Conservation (phyloP, 2,329 filamentous ascomycete species). For the Dactylellina sp. region DNA sequence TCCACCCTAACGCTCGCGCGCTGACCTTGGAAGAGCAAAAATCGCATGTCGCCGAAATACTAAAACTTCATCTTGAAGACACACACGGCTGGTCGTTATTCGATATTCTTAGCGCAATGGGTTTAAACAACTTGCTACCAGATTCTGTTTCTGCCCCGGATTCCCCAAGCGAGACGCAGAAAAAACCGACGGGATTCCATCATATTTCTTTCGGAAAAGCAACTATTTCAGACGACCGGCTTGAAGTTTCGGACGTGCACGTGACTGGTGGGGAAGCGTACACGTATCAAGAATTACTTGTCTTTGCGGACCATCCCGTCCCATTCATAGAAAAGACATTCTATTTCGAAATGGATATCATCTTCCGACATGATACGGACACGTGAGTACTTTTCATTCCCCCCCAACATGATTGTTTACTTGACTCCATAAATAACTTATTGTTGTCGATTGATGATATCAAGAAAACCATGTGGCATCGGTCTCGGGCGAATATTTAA, state of each 20-base stretch:
- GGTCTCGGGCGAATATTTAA: too few relatives aligned
- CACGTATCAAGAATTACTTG: not conserved
- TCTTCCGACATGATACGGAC: not conserved
- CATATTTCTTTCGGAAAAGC: too few relatives aligned
- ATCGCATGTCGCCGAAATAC: not conserved
- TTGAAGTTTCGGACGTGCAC: not conserved
- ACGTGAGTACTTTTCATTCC: too few relatives aligned
- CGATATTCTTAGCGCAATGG: not conserved
- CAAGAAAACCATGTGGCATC: too few relatives aligned
- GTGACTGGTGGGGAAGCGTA: not conserved
- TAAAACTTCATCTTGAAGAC: not conserved
- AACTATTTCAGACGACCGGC: not conserved
- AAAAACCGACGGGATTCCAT: too few relatives aligned
- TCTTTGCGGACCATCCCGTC: not conserved
- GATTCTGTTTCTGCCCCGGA: not conserved
- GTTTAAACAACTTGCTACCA: not conserved
- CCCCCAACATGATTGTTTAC: too few relatives aligned
- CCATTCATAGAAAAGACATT: not conserved
- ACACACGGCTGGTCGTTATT: not conserved
- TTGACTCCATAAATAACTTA: too few relatives aligned
- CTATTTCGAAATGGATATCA: conserved; percentile 13
- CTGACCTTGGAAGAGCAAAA: not conserved
- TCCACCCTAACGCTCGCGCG: not conserved
- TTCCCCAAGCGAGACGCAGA: not conserved
- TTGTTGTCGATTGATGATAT: too few relatives aligned